Evolutionary conservation across 331 rosid species (phyloP).

Genomic region (Quercus phellos): DNA sequence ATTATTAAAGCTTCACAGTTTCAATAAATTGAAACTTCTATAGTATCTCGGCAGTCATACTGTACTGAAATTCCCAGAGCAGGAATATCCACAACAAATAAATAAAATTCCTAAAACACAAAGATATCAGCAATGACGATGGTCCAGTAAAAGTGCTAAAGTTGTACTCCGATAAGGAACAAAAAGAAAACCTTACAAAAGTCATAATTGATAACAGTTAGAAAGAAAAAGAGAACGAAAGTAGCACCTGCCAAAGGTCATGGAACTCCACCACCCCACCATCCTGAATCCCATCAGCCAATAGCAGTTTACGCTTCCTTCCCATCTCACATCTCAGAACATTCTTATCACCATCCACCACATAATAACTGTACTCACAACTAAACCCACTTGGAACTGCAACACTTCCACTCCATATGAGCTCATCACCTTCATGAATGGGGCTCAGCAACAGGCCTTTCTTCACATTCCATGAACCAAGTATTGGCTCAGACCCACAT

Average conservation of each 20-base stretch:
- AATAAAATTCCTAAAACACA: not conserved
- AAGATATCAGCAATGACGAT: not conserved
- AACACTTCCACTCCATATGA: conserved; percentile 73
- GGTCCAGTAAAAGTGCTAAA: not conserved
- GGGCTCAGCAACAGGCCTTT: conserved; percentile 70
- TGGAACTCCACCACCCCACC: conserved; percentile 65
- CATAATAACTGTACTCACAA: conserved; percentile 73
- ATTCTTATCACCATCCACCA: conserved; percentile 67
- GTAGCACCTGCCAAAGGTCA: conserved; percentile 91
- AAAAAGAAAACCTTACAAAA: conserved; percentile 6
- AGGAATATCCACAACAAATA: not conserved
- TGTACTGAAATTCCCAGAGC: not conserved
- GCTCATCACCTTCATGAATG: conserved; percentile 65
- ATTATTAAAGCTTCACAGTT: not conserved
- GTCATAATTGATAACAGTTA: not conserved
- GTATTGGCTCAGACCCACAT: conserved; percentile 75
- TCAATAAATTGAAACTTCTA: conserved; percentile 8
- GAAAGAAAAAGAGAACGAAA: conserved; percentile 14
- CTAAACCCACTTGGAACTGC: conserved; percentile 57
- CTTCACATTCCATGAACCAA: conserved; percentile 91
- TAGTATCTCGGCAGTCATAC: not conserved
- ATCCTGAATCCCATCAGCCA: conserved; percentile 58
- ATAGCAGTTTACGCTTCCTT: conserved; percentile 49
- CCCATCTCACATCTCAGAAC: conserved; percentile 78
- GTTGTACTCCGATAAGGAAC: not conserved